These are phyloP conservation scores for Skeletonema marinoi DNA, from an alignment of 108 stramenopile genomes.

Conservation along the genomic window DNA sequence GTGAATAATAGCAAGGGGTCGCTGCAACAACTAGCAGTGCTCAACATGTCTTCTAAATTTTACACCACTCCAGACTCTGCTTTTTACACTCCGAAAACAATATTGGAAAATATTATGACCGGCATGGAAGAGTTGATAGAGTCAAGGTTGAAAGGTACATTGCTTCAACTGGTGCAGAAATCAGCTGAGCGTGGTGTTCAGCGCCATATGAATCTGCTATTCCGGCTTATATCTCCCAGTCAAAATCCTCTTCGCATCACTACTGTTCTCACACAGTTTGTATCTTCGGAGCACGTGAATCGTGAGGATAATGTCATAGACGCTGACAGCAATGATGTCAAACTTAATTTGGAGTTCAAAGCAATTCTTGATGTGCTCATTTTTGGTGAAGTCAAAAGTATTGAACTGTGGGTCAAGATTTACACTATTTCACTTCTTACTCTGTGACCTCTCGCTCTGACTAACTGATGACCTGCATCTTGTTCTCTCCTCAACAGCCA, in stretches of 20 bases:
- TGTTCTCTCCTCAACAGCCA: neutral
- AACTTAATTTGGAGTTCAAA: conserved; percentile 18
- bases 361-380: conserved; percentile 18
- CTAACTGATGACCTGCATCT: neutral
- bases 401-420: conserved; percentile 2
- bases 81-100: neutral
- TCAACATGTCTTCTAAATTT: conserved; percentile 1
- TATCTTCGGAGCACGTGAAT: neutral
- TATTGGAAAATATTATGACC: neutral
- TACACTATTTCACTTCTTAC: neutral
- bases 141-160: conserved; percentile 1
- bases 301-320: neutral
- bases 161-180: conserved; percentile 5
- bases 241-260: conserved; percentile 11
- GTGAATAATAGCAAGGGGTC: neutral
- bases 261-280: conserved; percentile 19
- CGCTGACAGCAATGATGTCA: neutral
- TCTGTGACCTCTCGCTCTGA: neutral
- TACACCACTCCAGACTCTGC: conserved; percentile 5
- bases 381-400: conserved; percentile 3
- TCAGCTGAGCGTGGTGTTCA: neutral
- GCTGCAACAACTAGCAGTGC: neutral
- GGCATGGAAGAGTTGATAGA: conserved; percentile 24
- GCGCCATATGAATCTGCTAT: neutral
- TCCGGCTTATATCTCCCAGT: conserved; percentile 15